Conservation (phyloP, 2,329 filamentous ascomycete genomes). For the Microdochium trichocladiopsis region DNA sequence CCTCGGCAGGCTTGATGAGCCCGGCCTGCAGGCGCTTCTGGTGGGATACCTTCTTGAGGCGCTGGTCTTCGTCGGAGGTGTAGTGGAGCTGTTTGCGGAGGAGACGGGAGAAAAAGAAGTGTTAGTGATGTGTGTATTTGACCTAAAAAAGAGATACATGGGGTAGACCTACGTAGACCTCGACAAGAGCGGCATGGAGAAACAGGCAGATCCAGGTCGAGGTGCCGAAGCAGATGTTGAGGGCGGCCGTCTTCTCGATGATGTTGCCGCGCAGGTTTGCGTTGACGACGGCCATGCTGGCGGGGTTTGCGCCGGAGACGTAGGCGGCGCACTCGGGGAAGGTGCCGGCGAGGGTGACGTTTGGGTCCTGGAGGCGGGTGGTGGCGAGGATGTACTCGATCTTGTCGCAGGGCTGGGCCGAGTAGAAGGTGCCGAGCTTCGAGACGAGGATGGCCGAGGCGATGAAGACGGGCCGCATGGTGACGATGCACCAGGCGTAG, state of each 20-base stretch:
- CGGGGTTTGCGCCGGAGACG: constrained; percentile 18
- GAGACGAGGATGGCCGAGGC: constrained; percentile 29
- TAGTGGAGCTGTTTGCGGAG: constrained; percentile 12
- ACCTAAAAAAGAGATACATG: not conserved
- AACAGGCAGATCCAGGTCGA: constrained; percentile 44
- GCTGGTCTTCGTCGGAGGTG: constrained; percentile 34
- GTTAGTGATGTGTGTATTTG: not conserved
- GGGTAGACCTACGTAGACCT: constrained; percentile 35
- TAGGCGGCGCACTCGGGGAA: constrained; percentile 39
- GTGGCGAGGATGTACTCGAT: constrained; percentile 25
- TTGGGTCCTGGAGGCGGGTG: not conserved
- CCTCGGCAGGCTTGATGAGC: constrained; percentile 19
- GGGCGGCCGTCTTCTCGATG: constrained; percentile 27
- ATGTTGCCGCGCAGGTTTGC: constrained; percentile 23
- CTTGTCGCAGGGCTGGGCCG: constrained; percentile 35
- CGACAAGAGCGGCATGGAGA: constrained; percentile 41
- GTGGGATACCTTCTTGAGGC: constrained; percentile 35
- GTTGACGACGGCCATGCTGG: constrained; percentile 17
- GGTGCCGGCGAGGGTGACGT: not conserved
- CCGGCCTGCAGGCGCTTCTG: constrained; percentile 37
- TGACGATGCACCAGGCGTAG: constrained; percentile 42
- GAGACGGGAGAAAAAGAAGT: no score
- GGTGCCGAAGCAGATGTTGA: constrained; percentile 43
- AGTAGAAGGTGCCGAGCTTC: constrained; percentile 14
- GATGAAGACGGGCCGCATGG: constrained; percentile 39